Evolutionary conservation across 169 alveolate species (phyloP).

Genomic region (Plasmodium billcollinsi): DNA sequence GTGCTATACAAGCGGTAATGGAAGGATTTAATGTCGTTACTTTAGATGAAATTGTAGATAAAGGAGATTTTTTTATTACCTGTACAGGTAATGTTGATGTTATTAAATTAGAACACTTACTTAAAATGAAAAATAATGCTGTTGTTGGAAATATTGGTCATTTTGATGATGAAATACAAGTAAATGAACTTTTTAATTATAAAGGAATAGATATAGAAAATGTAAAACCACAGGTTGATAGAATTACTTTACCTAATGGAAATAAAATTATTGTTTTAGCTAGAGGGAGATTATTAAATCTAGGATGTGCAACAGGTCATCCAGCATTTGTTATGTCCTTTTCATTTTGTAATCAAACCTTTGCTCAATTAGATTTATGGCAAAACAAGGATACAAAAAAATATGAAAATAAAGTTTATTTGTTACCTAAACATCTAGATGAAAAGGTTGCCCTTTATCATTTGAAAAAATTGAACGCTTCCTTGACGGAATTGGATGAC

Average conservation of each 20-base stretch:
- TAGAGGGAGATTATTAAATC: constrained; percentile 97
- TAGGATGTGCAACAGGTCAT: constrained; percentile 99
- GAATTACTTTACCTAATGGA: constrained; percentile 91
- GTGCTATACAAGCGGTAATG: constrained; percentile 99
- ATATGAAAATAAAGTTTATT: constrained; percentile 90
- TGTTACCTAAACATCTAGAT: constrained; percentile 96
- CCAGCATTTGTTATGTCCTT: constrained; percentile 99
- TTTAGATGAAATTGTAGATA: constrained; percentile 92
- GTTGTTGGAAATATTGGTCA: constrained; percentile 97
- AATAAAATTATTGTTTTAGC: constrained; percentile 96
- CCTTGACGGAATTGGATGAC: constrained; percentile 92
- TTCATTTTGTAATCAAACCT: constrained; percentile 97
- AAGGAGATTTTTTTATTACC: constrained; percentile 96
- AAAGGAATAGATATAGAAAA: constrained; percentile 93
- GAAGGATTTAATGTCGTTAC: constrained; percentile 96
- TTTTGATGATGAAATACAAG: constrained; percentile 98
- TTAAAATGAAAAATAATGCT: constrained; percentile 98
- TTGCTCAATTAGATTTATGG: constrained; percentile 88
- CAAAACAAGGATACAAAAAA: constrained; percentile 79
- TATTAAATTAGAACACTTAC: constrained; percentile 95
- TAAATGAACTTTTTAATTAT: constrained; percentile 91
- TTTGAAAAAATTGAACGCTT: constrained; percentile 94
- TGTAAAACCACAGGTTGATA: constrained; percentile 96
- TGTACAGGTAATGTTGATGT: constrained; percentile 97
- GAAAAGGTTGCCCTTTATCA: constrained; percentile 98